Evolutionary conservation across 2,329 filamentous ascomycete genomes (phyloP), one percentile per base, ranked within the genome.

Genomic region (Cladobotryum mycophilum): DNA sequence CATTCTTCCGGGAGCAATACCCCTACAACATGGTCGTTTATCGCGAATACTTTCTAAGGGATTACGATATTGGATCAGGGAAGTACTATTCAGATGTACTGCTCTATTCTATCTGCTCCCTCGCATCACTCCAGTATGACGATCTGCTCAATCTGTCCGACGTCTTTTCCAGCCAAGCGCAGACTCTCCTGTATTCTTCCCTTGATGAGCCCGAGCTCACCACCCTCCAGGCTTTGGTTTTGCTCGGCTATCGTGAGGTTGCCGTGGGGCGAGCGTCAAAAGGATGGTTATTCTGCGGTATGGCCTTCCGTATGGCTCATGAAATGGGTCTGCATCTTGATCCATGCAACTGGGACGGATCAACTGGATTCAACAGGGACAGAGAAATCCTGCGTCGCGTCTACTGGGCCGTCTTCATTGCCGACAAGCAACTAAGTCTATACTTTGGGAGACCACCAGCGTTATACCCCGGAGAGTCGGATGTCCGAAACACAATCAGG

Each of bases 271-370:
- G 70, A n/a, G 62, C 68, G 2, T 76, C 73, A 15, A 77, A 75
- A 48, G 74, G 75, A 12, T 78, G 75, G 75, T 61, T 77, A 2
- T 76, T 74, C 47, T 76, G 73, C 25, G 74, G 74, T 43, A 76
- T 78, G 73, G 73, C 74, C 8, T 78, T 76, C 54, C 69, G 75
- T 4, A 64, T 78, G 13, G 70, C 73, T 0, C 73, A 76, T 46
- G 75, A 76, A 55, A 78, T 78, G 75, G 75, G 75, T 1, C 64
- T 78, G 14, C 75, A 78, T 55, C 66, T 78, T 1, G 75, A 78
- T 45, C 75, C 75, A 1, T 74, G 66, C 46, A 76, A 77, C 55
- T 77, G 74, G 75, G 67, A 70, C 41, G 64, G 65, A 18, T 64
- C 67, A 7, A 62, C 63, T 5, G 70, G 73, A 36, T 64, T 64